phyloP scores from a whole-genome alignment of 495 filamentous ascomycete species.

The Cladorrhinum samala region DNA sequence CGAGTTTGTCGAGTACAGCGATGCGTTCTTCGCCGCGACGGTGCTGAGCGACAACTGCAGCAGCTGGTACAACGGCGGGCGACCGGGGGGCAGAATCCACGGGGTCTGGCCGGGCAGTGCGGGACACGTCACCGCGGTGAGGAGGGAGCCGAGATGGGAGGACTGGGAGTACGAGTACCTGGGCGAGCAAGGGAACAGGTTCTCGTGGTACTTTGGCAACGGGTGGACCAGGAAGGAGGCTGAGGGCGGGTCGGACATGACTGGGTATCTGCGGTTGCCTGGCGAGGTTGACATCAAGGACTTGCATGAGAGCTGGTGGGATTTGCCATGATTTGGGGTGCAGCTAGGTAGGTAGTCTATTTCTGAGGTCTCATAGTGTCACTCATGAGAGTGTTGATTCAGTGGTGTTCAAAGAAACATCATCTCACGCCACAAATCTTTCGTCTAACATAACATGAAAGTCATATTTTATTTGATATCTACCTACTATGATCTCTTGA shows the following conservation, averaged over 20 bases:
- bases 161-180: conserved; percentile 63
- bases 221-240: conserved; percentile 37
- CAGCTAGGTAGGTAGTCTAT: background rate
- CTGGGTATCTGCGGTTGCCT: conserved; percentile 32
- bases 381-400: too few species aligned
- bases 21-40: conserved; percentile 55
- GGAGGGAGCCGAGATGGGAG: conserved; percentile 61
- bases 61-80: conserved; percentile 63
- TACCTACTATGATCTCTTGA: too few species aligned
- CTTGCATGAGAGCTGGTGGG: conserved; percentile 41
- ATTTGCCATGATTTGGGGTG: conserved; percentile 17
- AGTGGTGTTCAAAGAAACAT: too few species aligned
- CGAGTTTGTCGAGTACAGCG: conserved; percentile 57
- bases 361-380: too few species aligned
- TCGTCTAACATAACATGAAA: too few species aligned
- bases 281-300: conserved; percentile 32
- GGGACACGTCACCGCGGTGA: conserved; percentile 49
- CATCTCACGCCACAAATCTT: too few species aligned
- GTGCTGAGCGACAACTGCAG: conserved; percentile 59
- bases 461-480: too few species aligned
- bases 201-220: conserved; percentile 41
- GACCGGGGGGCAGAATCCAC: conserved; percentile 51
- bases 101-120: conserved; percentile 64
- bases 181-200: conserved; percentile 33
- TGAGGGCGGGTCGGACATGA: conserved; percentile 33